A percentile compares a stretch with the other conserved stretches of the same genome.
Evolutionary conservation across 768 basidiomycete genomes (phyloP).

Genomic region (Pholiota microspora): DNA sequence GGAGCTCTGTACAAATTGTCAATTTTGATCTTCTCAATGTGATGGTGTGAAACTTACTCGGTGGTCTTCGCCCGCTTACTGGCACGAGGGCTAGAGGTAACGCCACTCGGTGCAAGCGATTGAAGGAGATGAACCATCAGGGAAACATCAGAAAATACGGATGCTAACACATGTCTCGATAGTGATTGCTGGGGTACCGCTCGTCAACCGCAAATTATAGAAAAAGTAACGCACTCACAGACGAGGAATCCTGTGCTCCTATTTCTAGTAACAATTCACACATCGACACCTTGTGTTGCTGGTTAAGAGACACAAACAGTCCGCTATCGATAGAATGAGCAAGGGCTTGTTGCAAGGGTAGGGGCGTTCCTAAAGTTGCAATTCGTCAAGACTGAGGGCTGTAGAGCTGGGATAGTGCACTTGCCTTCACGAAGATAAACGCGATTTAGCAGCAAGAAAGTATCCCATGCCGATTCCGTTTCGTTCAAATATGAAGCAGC

Average conservation of each 20-base stretch:
- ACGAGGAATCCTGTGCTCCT: conserved; percentile 43
- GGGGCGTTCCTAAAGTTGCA: conserved; percentile 33
- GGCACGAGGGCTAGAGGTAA: conserved; percentile 43
- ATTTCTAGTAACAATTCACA: conserved; percentile 56
- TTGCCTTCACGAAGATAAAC: conserved; percentile 47
- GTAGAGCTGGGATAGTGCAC: conserved; percentile 10
- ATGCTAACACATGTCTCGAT: conserved; percentile 49
- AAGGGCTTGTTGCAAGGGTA: conserved; percentile 38
- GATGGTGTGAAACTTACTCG: conserved; percentile 36
- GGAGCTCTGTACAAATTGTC: conserved; percentile 24
- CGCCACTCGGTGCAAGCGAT: conserved; percentile 43
- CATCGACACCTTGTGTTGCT: conserved; percentile 53
- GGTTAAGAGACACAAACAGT: conserved; percentile 51
- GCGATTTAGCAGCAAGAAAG: conserved; percentile 43
- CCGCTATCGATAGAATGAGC: conserved; percentile 47
- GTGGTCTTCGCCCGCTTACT: conserved; percentile 65
- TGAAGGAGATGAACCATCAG: conserved; percentile 54
- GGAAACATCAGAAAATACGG: conserved; percentile 45
- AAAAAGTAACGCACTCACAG: conserved; percentile 35
- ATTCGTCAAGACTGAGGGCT: background rate
- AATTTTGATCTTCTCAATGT: background rate
- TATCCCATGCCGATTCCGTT: conserved; percentile 43
- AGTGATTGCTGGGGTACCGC: conserved; percentile 34
- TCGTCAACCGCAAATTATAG: background rate
- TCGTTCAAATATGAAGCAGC: conserved; percentile 44